A percentile compares a stretch with the other conserved stretches of the same genome.
These are phyloP conservation scores for Pleurozium schreberi DNA, from an alignment of 225 moss, liverwort and hornwort genomes.

Conservation along the genomic window DNA sequence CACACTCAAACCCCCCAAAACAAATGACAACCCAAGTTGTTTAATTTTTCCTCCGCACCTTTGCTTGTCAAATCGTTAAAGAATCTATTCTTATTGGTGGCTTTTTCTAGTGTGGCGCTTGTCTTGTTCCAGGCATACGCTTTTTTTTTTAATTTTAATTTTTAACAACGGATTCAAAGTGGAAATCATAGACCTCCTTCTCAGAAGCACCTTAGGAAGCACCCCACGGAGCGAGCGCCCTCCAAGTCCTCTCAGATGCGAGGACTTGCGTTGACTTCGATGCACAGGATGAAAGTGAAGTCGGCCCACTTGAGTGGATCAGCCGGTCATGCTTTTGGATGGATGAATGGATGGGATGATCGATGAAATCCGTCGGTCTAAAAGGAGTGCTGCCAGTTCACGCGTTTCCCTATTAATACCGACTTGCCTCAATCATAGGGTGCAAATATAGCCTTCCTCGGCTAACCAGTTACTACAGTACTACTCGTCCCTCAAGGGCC, in stretches of 20 bases:
- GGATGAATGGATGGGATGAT: not conserved
- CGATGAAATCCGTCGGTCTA: not conserved
- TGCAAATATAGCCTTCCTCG: not conserved
- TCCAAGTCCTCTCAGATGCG: not conserved
- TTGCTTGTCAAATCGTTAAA: not conserved
- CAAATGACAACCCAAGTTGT: not conserved
- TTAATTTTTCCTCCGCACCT: not conserved
- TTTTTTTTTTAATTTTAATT: too few relatives aligned
- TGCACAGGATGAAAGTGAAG: not conserved
- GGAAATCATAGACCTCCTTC: not conserved
- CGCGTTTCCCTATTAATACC: not conserved
- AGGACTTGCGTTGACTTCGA: not conserved
- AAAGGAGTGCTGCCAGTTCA: too few relatives aligned
- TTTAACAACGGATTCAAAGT: too few relatives aligned
- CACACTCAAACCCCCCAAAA: not conserved
- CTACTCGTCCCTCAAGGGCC: too few relatives aligned
- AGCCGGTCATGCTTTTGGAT: not conserved
- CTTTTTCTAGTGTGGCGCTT: not conserved
- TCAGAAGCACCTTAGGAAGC: not conserved
- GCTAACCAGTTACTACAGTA: not conserved
- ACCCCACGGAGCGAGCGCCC: fast-evolving
- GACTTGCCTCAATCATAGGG: not conserved
- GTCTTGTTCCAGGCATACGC: not conserved
- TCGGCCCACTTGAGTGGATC: not conserved
- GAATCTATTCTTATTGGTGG: not conserved